Conservation (phyloP, 208 protist species). For the Trypanosoma vivax region DNA sequence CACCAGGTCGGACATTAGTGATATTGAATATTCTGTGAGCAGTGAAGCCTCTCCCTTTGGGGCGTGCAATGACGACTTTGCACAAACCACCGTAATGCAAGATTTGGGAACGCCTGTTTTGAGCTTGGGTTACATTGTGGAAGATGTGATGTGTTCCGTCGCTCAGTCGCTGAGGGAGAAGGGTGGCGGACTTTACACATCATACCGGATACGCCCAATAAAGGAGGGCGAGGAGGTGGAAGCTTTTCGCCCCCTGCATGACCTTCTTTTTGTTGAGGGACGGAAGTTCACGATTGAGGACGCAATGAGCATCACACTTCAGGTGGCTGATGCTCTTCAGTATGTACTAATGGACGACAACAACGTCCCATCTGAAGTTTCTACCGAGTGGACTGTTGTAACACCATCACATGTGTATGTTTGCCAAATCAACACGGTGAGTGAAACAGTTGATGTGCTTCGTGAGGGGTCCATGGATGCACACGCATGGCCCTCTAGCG, state of each 20-base stretch:
- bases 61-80: too few relatives aligned
- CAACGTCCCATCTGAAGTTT: slow-evolving; percentile 34
- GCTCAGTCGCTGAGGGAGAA: not conserved
- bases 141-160: slow-evolving; percentile 12
- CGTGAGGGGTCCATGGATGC: not conserved
- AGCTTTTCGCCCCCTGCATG: slow-evolving; percentile 12
- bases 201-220: not conserved
- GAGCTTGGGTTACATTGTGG: slow-evolving; percentile 33
- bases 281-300: slow-evolving; percentile 32
- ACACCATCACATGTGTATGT: slow-evolving; percentile 57
- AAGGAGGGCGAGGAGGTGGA: not conserved
- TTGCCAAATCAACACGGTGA: slow-evolving; percentile 1
- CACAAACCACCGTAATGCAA: too few relatives aligned
- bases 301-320: slow-evolving; percentile 37
- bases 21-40: too few relatives aligned
- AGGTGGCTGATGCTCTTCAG: slow-evolving; percentile 57
- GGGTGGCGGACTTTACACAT: not conserved
- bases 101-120: slow-evolving; percentile 3
- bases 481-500: not conserved
- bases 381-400: slow-evolving; percentile 36
- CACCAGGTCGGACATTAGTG: too few relatives aligned
- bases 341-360: slow-evolving; percentile 57
- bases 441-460: not conserved
- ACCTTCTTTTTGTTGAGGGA: slow-evolving; percentile 29
- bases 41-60: too few relatives aligned